Base-by-base conservation (phyloP, 2,329 filamentous ascomycete genomes). In the Fusarium floridanum region DNA sequence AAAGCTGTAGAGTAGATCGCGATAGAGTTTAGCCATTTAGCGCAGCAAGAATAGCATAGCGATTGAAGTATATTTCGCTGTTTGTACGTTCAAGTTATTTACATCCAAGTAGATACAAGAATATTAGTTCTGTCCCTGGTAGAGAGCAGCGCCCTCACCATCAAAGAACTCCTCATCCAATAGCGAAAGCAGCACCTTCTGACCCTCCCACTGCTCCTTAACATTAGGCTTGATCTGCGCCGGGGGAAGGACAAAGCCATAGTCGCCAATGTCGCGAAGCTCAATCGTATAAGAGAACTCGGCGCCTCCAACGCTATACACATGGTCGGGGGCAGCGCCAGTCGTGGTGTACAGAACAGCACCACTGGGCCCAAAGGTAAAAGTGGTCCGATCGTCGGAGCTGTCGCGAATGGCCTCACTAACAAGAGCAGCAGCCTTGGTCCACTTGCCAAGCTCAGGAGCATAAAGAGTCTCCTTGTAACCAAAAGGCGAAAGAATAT, bases 401-500 rank as follows among this genome's bases (percentile, higher is more conserved):
- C 79, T 72, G 27, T 78, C 76, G 4, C 81, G 79, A 65, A 85
- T 84, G 29, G 78, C 74, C 17, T 72, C 65, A 6, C 78, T 80
- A 0, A 78, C 70, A 0, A 75, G 20, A 5, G 77, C 75, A 5
- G 85, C 82, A 0, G 87, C 80, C 27, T 79, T 81, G 37, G 81
- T 78, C 78, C 86, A 85, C 37, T 83, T 82, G 4, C 82, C 80
- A 16, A 83, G 78, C 67, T 84, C 81, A 63, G 84, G 81, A 6
- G 85, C 78, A 11, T 80, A 80, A 1, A 81, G 81, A 6, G 79
- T 81, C 78, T 84, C 85, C 27, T 83, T 85, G 79, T 87, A 87
- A 1, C 86, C 86, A 64, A 84, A 87, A 0, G 86, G 85, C 0
- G 78, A 82, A 5, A 86, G 80, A 24, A 86, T 83, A 45, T 84